Conservation (phyloP, 2,329 filamentous ascomycete species). For the Epichloe scottii region DNA sequence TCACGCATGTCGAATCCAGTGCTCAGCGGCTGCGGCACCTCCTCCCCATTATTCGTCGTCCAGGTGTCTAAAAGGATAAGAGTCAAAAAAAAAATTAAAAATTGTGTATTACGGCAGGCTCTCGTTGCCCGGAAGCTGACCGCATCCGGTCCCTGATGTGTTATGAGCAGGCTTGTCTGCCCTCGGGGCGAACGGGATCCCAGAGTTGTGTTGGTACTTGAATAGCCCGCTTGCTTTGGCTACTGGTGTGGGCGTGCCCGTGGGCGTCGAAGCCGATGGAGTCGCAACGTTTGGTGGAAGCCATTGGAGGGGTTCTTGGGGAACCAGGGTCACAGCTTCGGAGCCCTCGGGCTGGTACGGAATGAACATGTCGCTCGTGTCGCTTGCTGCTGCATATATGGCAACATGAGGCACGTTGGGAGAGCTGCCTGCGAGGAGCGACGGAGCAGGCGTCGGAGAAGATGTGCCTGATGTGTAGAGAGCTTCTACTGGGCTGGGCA, state of each 20-base stretch:
- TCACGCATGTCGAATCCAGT: too few species aligned
- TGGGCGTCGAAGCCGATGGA: slow-evolving; percentile 22
- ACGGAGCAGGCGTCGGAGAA: slow-evolving; percentile 12
- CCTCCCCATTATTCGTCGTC: too few species aligned
- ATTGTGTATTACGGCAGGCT: background rate
- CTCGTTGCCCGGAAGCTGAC: background rate
- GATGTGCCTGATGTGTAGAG: slow-evolving; percentile 10
- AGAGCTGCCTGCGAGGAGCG: slow-evolving; percentile 17
- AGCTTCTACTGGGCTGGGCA: slow-evolving; percentile 15
- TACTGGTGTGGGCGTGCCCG: slow-evolving; percentile 17
- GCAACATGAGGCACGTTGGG: slow-evolving; percentile 16
- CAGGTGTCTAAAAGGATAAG: too few species aligned
- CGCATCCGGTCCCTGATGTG: background rate
- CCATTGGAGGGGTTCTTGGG: slow-evolving; percentile 34
- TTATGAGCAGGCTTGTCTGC: slow-evolving; percentile 1
- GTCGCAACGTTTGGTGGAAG: slow-evolving; percentile 34
- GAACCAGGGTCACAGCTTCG: slow-evolving; percentile 22
- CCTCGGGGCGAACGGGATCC: slow-evolving; percentile 35
- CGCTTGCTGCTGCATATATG: slow-evolving; percentile 13
- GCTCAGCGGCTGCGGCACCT: too few species aligned
- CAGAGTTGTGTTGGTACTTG: slow-evolving; percentile 22
- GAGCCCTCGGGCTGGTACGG: slow-evolving; percentile 45
- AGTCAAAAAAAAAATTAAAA: too few species aligned
- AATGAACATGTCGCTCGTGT: slow-evolving; percentile 32
- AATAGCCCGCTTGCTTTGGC: slow-evolving; percentile 24